phyloP scores from a whole-genome alignment of 331 rosid genomes.

The Pyracantha coccinea region DNA sequence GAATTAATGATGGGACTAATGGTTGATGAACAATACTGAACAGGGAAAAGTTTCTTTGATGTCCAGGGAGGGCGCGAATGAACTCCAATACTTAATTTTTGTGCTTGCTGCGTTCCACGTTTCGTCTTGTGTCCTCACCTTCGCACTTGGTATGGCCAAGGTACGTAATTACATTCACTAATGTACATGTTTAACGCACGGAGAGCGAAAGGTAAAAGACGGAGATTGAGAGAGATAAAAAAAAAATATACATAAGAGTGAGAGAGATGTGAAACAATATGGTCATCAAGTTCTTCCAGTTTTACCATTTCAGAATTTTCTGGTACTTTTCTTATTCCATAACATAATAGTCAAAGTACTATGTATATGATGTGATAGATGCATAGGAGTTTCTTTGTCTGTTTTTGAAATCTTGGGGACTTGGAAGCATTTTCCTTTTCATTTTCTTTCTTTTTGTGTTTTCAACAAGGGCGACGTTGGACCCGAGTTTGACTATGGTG shows the following conservation, averaged over 20 bases:
- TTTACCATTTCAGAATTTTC: too few species aligned
- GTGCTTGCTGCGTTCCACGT: conserved; percentile 38
- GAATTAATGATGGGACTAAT: too few species aligned
- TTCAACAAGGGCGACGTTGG: not conserved
- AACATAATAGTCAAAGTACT: not conserved
- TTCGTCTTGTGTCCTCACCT: conserved; percentile 40
- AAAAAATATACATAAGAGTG: too few species aligned
- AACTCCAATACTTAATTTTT: conserved; percentile 46
- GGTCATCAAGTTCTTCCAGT: not conserved
- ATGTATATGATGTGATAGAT: not conserved
- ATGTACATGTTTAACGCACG: not conserved
- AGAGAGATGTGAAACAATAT: not conserved
- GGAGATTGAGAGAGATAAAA: too few species aligned
- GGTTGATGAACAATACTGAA: not conserved
- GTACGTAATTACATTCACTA: conserved; percentile 9
- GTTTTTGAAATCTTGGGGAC: not conserved
- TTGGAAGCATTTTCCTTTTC: too few species aligned
- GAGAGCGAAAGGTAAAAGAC: too few species aligned
- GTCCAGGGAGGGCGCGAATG: conserved; percentile 34
- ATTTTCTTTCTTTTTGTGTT: not conserved
- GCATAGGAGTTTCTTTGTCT: too few species aligned
- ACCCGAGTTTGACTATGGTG: conserved; percentile 2
- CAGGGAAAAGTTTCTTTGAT: conserved; percentile 48
- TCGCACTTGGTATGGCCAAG: conserved; percentile 60
- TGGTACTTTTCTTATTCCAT: not conserved